These are phyloP conservation scores for Pichia membranifaciens DNA, from an alignment of 805 yeast species.

Conservation along the genomic window DNA sequence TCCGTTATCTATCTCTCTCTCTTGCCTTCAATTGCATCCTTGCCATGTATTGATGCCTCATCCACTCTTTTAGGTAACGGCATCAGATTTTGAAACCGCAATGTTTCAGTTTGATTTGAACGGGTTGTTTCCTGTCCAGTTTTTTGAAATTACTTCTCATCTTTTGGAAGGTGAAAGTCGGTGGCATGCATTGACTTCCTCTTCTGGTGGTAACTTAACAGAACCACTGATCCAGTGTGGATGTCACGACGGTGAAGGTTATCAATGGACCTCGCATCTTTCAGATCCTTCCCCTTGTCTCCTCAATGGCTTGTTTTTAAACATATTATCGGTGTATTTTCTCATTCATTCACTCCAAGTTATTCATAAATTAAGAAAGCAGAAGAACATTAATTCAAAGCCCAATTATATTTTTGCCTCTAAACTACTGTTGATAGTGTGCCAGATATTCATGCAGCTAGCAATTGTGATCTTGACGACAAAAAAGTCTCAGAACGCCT, in stretches of 20 bases:
- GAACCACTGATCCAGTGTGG: constrained; percentile 17
- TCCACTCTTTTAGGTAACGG: not conserved
- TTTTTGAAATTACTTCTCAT: not conserved
- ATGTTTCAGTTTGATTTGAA: constrained; percentile 6
- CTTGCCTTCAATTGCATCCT: no score
- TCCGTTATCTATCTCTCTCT: no score
- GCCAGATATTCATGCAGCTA: constrained; percentile 36
- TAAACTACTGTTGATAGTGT: constrained; percentile 35
- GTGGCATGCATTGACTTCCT: not conserved
- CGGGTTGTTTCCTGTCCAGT: not conserved
- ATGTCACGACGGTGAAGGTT: constrained; percentile 40
- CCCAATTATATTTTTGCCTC: constrained; percentile 36
- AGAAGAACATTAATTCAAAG: constrained; percentile 27
- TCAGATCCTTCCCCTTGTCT: constrained; percentile 50
- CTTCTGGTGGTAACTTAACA: not conserved
- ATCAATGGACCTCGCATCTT: constrained; percentile 34
- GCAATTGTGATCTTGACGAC: constrained; percentile 17
- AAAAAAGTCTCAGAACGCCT: constrained; percentile 12
- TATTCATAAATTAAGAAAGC: constrained; percentile 29
- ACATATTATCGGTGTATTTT: constrained; percentile 32
- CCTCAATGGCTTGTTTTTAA: constrained; percentile 38
- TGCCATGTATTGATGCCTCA: no score
- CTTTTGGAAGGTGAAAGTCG: not conserved
- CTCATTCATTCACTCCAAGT: constrained; percentile 35
- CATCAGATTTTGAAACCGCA: not conserved